A percentile compares a stretch with the other conserved stretches of the same genome.
Conservation (phyloP, 345 rosid genomes). For the Combretum micranthum region DNA sequence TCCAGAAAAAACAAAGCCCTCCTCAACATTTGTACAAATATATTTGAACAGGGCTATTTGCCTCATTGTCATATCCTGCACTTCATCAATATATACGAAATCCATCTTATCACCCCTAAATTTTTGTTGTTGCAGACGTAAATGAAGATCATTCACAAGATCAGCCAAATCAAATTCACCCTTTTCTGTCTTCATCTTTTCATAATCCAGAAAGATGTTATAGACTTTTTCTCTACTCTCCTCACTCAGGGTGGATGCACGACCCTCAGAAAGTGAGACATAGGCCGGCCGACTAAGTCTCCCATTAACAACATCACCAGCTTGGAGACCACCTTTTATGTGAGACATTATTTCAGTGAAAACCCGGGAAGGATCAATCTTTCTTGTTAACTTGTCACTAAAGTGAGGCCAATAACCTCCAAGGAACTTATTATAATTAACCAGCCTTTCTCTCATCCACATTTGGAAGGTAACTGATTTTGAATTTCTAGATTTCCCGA, state of each 20-base stretch:
- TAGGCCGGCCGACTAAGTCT: constrained; percentile 30
- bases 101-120: constrained; percentile 26
- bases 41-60: constrained; percentile 45
- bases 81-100: constrained; percentile 57
- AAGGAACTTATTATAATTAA: constrained; percentile 35
- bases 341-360: constrained; percentile 49
- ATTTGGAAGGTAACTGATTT: constrained; percentile 18
- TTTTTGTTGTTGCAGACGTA: constrained; percentile 19
- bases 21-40: constrained; percentile 29
- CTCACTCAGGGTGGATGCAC: constrained; percentile 26
- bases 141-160: constrained; percentile 45
- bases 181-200: constrained; percentile 30
- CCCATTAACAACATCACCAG: constrained; percentile 20
- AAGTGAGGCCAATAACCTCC: constrained; percentile 48
- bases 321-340: constrained; percentile 37
- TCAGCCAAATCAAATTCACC: constrained; percentile 54
- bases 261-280: constrained; percentile 24
- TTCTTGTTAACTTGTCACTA: constrained; percentile 21
- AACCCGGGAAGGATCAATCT: constrained; percentile 37
- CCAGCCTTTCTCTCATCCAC: constrained; percentile 36
- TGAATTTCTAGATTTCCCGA: constrained; percentile 11
- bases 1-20: constrained; percentile 44
- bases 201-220: constrained; percentile 36
- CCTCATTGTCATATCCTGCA: constrained; percentile 54
- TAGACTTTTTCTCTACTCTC: constrained; percentile 24